These are phyloP conservation scores for Didymella keratinophila DNA, from an alignment of 2,329 filamentous ascomycete species.

Conservation along the genomic window DNA sequence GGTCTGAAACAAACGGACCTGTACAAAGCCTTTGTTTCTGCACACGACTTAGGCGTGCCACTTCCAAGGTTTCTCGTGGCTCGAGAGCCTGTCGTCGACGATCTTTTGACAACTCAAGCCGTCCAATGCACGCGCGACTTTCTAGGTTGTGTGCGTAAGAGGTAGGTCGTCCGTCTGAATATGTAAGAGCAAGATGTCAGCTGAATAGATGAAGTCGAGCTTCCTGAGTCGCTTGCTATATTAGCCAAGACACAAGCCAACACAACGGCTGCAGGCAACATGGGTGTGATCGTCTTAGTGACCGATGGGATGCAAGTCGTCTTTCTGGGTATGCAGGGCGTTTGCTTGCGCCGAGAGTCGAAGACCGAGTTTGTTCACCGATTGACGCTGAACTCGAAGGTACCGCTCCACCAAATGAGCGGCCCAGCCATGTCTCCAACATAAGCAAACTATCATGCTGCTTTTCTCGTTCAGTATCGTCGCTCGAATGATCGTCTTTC, in stretches of 20 bases:
- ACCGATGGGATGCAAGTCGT: neutral
- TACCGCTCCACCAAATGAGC: neutral
- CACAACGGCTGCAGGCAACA: constrained; percentile 5
- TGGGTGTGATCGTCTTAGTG: neutral
- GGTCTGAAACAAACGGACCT: constrained; percentile 13
- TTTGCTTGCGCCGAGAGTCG: neutral
- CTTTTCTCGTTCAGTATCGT: neutral
- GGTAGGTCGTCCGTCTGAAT: neutral
- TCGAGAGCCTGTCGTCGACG: neutral
- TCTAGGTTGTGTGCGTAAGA: neutral
- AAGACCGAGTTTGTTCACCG: constrained; percentile 4
- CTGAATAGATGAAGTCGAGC: constrained; percentile 6
- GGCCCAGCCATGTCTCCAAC: neutral
- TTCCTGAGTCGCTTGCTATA: constrained; percentile 9
- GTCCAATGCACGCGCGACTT: neutral
- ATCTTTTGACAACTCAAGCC: neutral
- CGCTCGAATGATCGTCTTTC: too few relatives aligned
- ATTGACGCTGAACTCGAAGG: neutral
- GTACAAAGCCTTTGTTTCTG: neutral
- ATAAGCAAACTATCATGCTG: neutral
- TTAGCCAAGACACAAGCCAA: constrained; percentile 15
- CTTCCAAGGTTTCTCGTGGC: neutral
- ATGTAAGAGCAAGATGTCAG: neutral
- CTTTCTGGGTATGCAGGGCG: neutral
- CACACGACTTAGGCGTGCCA: neutral